phyloP scores from a whole-genome alignment of 192 early-diverging fungal species.

The Umbelopsis sp. region DNA sequence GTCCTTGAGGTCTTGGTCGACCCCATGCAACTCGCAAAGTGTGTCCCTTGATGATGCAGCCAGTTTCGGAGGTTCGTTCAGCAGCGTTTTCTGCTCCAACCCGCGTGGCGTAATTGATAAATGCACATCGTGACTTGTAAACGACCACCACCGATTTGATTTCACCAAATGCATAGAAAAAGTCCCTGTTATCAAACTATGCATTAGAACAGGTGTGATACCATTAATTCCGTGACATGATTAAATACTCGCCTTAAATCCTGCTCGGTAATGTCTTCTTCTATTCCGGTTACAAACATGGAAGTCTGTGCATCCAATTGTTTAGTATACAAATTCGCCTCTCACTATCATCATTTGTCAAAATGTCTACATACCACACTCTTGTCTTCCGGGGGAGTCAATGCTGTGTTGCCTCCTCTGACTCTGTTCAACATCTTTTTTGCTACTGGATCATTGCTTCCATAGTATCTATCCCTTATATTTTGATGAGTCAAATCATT shows the following conservation, averaged over 20 bases:
- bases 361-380: constrained; percentile 58
- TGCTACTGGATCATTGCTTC: constrained; percentile 94
- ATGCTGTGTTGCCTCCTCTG: constrained; percentile 51
- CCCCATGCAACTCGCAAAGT: constrained; percentile 86
- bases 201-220: constrained; percentile 12
- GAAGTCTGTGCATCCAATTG: constrained; percentile 57
- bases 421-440: constrained; percentile 71
- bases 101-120: constrained; percentile 86
- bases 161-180: constrained; percentile 87
- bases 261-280: constrained; percentile 66
- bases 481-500: constrained; percentile 89
- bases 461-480: constrained; percentile 93
- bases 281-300: constrained; percentile 84
- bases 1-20: constrained; percentile 70
- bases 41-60: constrained; percentile 73
- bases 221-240: neutral
- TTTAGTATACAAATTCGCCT: neutral
- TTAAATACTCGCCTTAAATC: constrained; percentile 62
- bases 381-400: constrained; percentile 77
- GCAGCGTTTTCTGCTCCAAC: constrained; percentile 86
- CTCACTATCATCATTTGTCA: neutral
- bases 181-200: constrained; percentile 35
- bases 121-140: constrained; percentile 82
- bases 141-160: constrained; percentile 86
- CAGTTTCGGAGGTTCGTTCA: constrained; percentile 63